phyloP scores from a whole-genome alignment of 2,329 filamentous ascomycete species.

The Cladosporium sp. region DNA sequence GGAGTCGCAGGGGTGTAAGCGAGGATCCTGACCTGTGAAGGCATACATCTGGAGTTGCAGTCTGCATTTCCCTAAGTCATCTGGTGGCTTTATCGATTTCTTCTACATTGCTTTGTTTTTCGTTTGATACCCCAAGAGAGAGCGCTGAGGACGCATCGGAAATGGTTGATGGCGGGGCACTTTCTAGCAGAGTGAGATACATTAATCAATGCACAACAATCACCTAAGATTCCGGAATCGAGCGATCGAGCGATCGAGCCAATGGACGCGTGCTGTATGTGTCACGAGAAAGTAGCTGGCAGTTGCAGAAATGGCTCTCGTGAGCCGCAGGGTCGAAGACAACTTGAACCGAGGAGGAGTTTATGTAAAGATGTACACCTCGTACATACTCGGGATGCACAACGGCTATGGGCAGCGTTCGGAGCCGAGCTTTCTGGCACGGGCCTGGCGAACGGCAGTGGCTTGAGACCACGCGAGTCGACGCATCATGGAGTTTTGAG shows the following conservation, averaged over 20 bases:
- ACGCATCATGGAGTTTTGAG: background rate
- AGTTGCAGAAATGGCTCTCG: too few species aligned
- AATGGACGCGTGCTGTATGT: too few species aligned
- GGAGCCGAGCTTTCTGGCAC: background rate
- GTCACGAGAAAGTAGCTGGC: too few species aligned
- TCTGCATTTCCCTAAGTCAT: background rate
- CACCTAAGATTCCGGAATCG: too few species aligned
- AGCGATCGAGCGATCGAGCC: too few species aligned
- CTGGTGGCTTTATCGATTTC: background rate
- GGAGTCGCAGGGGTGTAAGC: slow-evolving; percentile 1
- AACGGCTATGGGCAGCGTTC: background rate
- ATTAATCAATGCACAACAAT: too few species aligned
- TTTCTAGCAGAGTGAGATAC: too few species aligned
- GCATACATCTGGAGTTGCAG: background rate
- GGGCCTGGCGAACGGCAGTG: background rate
- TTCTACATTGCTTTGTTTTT: background rate
- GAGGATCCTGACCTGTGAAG: slow-evolving; percentile 4
- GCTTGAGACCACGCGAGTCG: background rate
- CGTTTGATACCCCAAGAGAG: background rate
- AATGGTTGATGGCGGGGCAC: background rate
- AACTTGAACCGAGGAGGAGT: too few species aligned
- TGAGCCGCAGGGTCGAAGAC: too few species aligned
- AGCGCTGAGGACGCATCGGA: background rate
- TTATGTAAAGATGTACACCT: too few species aligned
- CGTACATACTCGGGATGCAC: background rate